phyloP scores from a whole-genome alignment of 108 stramenopile genomes.

The Schizochytrium sp. region DNA sequence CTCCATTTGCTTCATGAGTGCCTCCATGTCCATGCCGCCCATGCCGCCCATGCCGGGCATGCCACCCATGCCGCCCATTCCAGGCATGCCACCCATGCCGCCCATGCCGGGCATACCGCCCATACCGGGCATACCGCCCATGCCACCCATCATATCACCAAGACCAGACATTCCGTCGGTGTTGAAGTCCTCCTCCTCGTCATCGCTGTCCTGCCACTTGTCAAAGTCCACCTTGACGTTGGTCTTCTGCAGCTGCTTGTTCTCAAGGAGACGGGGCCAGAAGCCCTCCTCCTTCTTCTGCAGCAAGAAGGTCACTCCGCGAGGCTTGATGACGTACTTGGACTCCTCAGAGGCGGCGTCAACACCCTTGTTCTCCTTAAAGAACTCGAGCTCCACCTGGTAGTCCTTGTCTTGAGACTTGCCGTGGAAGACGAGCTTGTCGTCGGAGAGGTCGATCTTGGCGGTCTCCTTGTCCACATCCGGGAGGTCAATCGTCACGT shows the following conservation, averaged over 20 bases:
- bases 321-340: constrained; percentile 74
- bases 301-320: constrained; percentile 72
- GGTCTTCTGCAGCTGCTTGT: constrained; percentile 75
- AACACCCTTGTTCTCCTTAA: constrained; percentile 63
- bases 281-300: constrained; percentile 73
- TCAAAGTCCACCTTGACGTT: constrained; percentile 65
- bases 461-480: constrained; percentile 72
- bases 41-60: constrained; percentile 68
- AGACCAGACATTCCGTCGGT: constrained; percentile 60
- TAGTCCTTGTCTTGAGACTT: constrained; percentile 70
- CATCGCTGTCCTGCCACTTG: constrained; percentile 64
- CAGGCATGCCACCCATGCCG: constrained; percentile 69
- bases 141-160: constrained; percentile 69
- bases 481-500: constrained; percentile 70
- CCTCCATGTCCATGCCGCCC: constrained; percentile 55
- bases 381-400: constrained; percentile 69
- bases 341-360: constrained; percentile 64
- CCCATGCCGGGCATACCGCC: constrained; percentile 66
- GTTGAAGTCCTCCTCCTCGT: constrained; percentile 69
- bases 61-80: constrained; percentile 66
- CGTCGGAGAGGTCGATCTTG: constrained; percentile 71
- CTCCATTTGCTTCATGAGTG: constrained; percentile 20
- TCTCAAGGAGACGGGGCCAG: constrained; percentile 75
- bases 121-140: constrained; percentile 65
- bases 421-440: constrained; percentile 71